phyloP scores from a whole-genome alignment of 1,139 yeast genomes.

The Yarrowia galli region DNA sequence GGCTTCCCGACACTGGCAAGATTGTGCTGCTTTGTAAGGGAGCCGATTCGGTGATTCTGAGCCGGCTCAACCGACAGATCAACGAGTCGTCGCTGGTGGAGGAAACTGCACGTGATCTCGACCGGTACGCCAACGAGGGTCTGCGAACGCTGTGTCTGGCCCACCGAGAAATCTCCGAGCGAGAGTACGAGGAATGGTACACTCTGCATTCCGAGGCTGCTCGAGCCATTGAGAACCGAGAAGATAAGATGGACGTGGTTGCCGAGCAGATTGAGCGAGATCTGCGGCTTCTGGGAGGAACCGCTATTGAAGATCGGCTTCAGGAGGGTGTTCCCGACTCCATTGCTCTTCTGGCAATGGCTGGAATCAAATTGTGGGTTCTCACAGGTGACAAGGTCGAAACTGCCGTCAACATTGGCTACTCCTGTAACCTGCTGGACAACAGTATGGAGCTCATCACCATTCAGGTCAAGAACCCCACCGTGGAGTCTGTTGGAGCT shows the following conservation, averaged over 20 bases:
- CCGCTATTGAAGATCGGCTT: constrained; percentile 95
- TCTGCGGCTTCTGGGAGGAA: constrained; percentile 83
- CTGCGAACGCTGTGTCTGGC: constrained; percentile 94
- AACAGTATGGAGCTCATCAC: constrained; percentile 87
- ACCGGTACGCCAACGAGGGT: constrained; percentile 96
- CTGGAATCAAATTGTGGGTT: constrained; percentile 97
- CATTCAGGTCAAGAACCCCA: constrained; percentile 58
- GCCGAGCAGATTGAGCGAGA: constrained; percentile 83
- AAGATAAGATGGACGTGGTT: constrained; percentile 74
- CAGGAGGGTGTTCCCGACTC: constrained; percentile 98
- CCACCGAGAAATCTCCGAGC: constrained; percentile 70
- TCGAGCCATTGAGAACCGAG: constrained; percentile 78
- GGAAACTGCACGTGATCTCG: constrained; percentile 82
- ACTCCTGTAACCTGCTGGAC: constrained; percentile 88
- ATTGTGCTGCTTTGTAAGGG: constrained; percentile 81
- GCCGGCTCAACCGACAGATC: constrained; percentile 67
- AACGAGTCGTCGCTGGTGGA: constrained; percentile 56
- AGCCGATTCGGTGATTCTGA: constrained; percentile 90
- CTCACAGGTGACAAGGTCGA: constrained; percentile 97
- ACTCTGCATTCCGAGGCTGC: constrained; percentile 72
- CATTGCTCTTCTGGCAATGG: constrained; percentile 80
- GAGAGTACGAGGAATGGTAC: constrained; percentile 72
- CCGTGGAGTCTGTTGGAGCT: constrained; percentile 59
- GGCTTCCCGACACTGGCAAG: constrained; percentile 60
- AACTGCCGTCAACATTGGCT: constrained; percentile 97